Base-by-base conservation (phyloP, 108 stramenopile species). In the Mediolabrus comicus region DNA sequence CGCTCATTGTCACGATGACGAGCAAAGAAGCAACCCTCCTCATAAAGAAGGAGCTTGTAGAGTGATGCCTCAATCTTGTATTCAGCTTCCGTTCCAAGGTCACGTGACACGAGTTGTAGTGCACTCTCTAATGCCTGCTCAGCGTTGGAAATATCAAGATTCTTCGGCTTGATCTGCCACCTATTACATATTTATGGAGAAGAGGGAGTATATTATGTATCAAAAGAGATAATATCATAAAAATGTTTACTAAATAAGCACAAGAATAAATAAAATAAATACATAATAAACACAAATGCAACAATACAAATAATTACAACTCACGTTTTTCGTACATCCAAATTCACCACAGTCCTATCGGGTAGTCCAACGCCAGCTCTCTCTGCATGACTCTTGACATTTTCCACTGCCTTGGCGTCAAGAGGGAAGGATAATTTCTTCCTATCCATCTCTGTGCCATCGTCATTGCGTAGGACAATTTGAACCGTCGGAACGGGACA, bases 21-120 rank as follows among this genome's bases (percentile, higher is more conserved):
- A 22, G 64, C 65, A 65, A 74, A 78, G 34, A 71, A 76, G 46
- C 57, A 73, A 32, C 75, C 81, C 39, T 72, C 31, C 49, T 83
- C 77, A 69, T 78, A 83, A 2, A 83, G 55, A 14, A 83, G 36
- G 11, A 78, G 54, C 51, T 83, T 78, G 76, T 83, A 77, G 13
- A 83, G 46, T 14, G 67, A n/a, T 30, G 82, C 62, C 24, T 75
- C 33, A 9, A 75, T 29, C 25, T 53, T 33, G 59, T 70, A 70
- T 24, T 70, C 69, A 8, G 59, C 39, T 26, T 52, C 55, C 9
- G 59, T 60, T 8, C 69, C 69, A 49, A 60, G 59, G 26, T 60
- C 46, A 16, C 59, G 46, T 28, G 69, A 39, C 13, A 70, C 69
- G 43, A 51, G 6, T 51, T 60, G 57, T 29, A 69, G 67, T 22